phyloP scores from a whole-genome alignment of 2,329 filamentous ascomycete genomes.

The Fusarium liriodendri region DNA sequence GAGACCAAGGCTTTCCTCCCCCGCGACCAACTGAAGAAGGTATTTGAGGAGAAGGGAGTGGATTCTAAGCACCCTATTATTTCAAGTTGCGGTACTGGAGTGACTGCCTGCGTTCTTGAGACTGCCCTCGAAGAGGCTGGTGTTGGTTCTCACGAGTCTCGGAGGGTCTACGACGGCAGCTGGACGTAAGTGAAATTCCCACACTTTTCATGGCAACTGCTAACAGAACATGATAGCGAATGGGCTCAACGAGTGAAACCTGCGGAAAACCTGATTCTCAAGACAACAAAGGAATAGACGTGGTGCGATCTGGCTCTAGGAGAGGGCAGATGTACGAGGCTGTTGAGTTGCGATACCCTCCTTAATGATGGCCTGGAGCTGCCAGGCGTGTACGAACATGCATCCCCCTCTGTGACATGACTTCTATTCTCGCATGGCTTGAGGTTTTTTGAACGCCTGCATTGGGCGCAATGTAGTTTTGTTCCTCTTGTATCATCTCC shows the following conservation, averaged over 20 bases:
- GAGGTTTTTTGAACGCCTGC: constrained; percentile 19
- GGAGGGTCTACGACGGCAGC: constrained; percentile 92
- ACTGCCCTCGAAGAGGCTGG: constrained; percentile 84
- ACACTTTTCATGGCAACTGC: background rate
- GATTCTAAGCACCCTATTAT: constrained; percentile 85
- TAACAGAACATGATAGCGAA: constrained; percentile 60
- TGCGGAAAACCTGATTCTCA: constrained; percentile 71
- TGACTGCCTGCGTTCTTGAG: constrained; percentile 92
- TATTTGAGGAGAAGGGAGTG: constrained; percentile 85
- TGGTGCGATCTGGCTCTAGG: constrained; percentile 16
- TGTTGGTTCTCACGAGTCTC: constrained; percentile 73
- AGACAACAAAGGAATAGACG: constrained; percentile 52
- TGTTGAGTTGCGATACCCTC: constrained; percentile 46
- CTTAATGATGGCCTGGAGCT: constrained; percentile 43
- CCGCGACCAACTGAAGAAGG: constrained; percentile 74
- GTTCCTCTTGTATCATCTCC: constrained; percentile 33
- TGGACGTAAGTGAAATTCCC: constrained; percentile 83
- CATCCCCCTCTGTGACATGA: constrained; percentile 39
- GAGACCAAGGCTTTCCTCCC: constrained; percentile 84
- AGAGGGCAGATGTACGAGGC: constrained; percentile 32
- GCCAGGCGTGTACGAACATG: constrained; percentile 44
- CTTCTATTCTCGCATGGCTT: constrained; percentile 32
- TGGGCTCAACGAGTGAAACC: constrained; percentile 75
- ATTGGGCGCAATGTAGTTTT: constrained; percentile 28
- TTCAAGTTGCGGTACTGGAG: constrained; percentile 90